Evolutionary conservation across 108 stramenopile species (phyloP), one percentile per base, ranked within the genome.

Genomic region (Skeletonema menzelii): DNA sequence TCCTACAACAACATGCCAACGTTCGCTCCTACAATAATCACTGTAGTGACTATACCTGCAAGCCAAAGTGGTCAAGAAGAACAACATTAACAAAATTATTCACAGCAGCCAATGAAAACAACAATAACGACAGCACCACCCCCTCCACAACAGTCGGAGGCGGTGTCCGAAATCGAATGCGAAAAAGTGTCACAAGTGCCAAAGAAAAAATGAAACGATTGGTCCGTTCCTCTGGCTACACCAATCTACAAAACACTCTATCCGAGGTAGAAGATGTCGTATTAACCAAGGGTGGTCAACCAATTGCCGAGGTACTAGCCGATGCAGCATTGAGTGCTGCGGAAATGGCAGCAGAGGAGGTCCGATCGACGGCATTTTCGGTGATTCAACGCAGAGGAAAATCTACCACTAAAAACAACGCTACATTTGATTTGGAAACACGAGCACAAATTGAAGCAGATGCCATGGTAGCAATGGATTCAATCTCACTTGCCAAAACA

Each of bases 361-460:
- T 53, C 7, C 49, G 49, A 24, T 53, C 49, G 22, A 53, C 49
- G 7, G 49, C 49, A 7, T 17, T 68, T 4, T 26, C 56, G 53
- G 37, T 40, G 11, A 70, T 70, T 27, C 59, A 61, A 44, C 32
- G 37, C 3, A 47, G 58, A 7, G 40, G 38, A 27, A 59, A 44
- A n/a, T n/a, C n/a, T n/a, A n/a, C n/a, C n/a, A n/a, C n/a, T n/a
- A n/a, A 32, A 5, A 11, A 0, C 5, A 24, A 6, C 30, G 4
- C 30, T 30, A 28, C 53, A 12, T 14, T 19, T 0, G 19, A 14
- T 38, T 37, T 30, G 12, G 59, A 62, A 37, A 49, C 47, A 26
- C 26, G 15, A 19, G 65, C 60, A 44, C 27, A 26, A 76, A 68
- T 66, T 42, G 56, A 67, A 28, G 55, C 55, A 7, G 67, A 67